Evolutionary conservation across 2,329 filamentous ascomycete species (phyloP), one percentile per base, ranked within the genome.

Genomic region (Pseudonectria foliicola): DNA sequence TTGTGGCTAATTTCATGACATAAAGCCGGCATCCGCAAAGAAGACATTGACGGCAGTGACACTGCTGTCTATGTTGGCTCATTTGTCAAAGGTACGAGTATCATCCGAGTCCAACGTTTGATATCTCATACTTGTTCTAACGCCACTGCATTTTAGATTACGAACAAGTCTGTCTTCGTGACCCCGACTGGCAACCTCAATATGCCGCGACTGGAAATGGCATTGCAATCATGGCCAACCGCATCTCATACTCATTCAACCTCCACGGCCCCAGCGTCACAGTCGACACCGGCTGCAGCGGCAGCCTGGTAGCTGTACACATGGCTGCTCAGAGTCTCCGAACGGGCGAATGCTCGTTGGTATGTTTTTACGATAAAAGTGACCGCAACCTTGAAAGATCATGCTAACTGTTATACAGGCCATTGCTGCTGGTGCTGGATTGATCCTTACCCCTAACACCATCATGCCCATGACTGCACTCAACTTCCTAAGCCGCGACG

Each of bases 261-360:
- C 55, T 77, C 12, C 61, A 63, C 10, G 74, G 75, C 0, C 70
- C 73, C 2, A 74, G 70, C 44, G 63, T 77, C 52, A 76, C 71
- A 0, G 54, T 79, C 11, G 74, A 79, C 34, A 78, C 75, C 1
- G 75, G 71, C 13, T 80, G 75, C 52, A 77, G 72, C 15, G 68
- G 67, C 10, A 71, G 68, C 31, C 58, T 78, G 13, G 67, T 75
- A 4, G 68, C 70, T 0, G 60, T 78, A 4, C 69, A 78, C 44
- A 53, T 71, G 24, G 74, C 70, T 3, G 67, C 66, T 13, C 68
- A 72, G 33, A 68, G 65, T 15, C 53, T 78, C 1, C 56, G 64
- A 7, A 57, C 47, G 14, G 62, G 65, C 3, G 68, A 75, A 30
- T 60, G 62, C 0, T 60, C 58, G 4, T 42, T 66, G 25, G 68